Evolutionary conservation across 2,329 filamentous ascomycete species (phyloP), one percentile per base, ranked within the genome.

Genomic region (Akanthomyces uredinophilus): DNA sequence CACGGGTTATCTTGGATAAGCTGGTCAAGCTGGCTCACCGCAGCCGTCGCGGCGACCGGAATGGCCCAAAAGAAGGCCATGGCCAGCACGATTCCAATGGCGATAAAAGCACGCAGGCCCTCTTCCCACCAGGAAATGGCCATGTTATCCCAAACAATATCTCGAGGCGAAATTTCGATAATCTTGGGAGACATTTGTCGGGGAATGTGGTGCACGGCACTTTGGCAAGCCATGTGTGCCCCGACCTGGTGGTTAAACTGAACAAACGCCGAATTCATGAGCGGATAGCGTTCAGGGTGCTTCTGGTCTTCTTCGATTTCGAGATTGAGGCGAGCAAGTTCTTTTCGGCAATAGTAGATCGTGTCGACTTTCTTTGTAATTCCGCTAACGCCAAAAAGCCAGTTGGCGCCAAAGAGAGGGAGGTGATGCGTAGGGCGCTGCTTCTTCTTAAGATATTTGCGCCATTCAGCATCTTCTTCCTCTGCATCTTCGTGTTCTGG

Each of bases 171-270:
- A 52, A 99, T 92, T 72, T 99, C 95, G n/a, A 96, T 90, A 46
- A 91, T 84, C 32, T 95, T 86, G 0, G 95, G 95, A 1, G 91
- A 84, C 95, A 99, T 99, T 51, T 96, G 90, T 68, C 91, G 91
- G 1, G 95, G 95, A 1, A 96, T 75, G 69, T 99, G 95, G 72
- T 98, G 92, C 44, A 90, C 92, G 51, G 96, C 83, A 53, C 91
- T 87, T 73, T 99, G 95, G 72, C 92, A 97, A 63, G 94, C 95
- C 95, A 99, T 98, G 70, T 99, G 95, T 0, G 95, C 95, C 6
- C 94, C 93, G 1, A 97, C 91, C 72, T 99, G 95, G 71, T 97
- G 90, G 70, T 99, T 96, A 81, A 99, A 99, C 72, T 99, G 95
- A 64, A 99, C 92, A 68, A 99, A 99, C 0, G 95, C 95, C 1